Base-by-base conservation (phyloP, 2,329 filamentous ascomycete genomes). In the Hymenoscyphus salicellus region DNA sequence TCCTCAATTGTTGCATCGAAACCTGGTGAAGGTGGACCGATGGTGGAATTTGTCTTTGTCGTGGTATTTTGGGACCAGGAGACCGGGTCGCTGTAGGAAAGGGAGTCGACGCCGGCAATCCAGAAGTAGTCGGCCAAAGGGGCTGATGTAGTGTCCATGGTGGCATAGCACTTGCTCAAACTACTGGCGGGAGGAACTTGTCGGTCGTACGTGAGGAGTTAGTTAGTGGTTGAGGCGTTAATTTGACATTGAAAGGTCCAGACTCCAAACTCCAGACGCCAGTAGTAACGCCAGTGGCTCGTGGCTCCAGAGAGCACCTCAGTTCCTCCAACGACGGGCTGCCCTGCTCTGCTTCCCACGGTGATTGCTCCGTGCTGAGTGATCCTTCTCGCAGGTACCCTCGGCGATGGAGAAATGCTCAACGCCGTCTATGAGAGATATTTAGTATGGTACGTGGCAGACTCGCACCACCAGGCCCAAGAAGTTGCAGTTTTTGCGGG, bases 71-170 rank as follows among this genome's bases (percentile, higher is more conserved):
- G 76, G 65, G 68, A 78, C 69, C 69, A 60, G 77, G 75, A 55
- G 74, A 77, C 60, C 77, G 77, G 72, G 79, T 89, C 87, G 67
- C 86, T 82, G 79, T 89, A 89, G 63, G 84, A 83, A 71, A 89
- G 82, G 66, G 85, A 84, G 77, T 90, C 87, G 77, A 90, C 82
- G 73, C 88, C 88, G 70, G 88, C 88, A 75, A 90, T 89, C 88
- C 88, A 90, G 78, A 90, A 90, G 79, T 90, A 90, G 77, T 90
- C 88, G 77, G 88, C 88, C 76, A 90, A 81, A 74, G 88, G 88
- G 69, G 82, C 83, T 68, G 86, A 87, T 65, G 85, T 82, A 63
- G 69, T 70, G 61, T 77, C 75, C 74, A 75, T 75, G 46, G 20
- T 52, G 68, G 70, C 68, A 73, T 71, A 60, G 36, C 63, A 66